phyloP scores from a whole-genome alignment of 352 stramenopile species.

The Phytophthora brassicae region DNA sequence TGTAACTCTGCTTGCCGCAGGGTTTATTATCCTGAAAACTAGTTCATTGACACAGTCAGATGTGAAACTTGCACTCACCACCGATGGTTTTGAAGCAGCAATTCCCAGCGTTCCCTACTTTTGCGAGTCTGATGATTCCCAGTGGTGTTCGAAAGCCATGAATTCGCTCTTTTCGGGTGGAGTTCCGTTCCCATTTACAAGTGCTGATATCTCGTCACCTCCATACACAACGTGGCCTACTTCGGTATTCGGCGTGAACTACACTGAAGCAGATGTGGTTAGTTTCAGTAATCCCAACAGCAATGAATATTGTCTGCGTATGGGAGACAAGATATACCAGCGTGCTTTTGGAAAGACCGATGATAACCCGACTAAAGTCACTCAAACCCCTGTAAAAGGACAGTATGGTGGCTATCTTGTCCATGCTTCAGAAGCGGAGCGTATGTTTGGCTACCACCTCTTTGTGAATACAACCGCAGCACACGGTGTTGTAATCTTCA shows the following conservation, averaged over 20 bases:
- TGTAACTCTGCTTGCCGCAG: conserved; percentile 47
- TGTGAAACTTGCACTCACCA: conserved; percentile 32
- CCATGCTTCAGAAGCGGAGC: conserved; percentile 26
- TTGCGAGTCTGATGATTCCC: conserved; percentile 43
- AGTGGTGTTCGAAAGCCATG: conserved; percentile 56
- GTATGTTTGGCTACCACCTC: conserved; percentile 57
- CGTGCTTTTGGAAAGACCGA: conserved; percentile 37
- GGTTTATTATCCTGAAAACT: conserved; percentile 43
- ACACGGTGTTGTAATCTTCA: conserved; percentile 51
- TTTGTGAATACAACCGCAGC: conserved; percentile 52
- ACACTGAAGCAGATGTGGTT: conserved; percentile 26
- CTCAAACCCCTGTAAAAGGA: conserved; percentile 4
- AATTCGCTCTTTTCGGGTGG: conserved; percentile 36
- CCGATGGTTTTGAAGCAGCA: conserved; percentile 28
- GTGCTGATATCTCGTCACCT: conserved; percentile 33
- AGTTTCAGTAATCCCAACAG: conserved; percentile 23
- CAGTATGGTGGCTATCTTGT: conserved; percentile 52
- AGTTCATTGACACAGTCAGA: conserved; percentile 34
- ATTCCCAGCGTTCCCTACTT: conserved; percentile 43
- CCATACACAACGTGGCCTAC: conserved; percentile 34
- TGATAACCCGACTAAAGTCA: conserved; percentile 74
- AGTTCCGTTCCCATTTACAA: conserved; percentile 27
- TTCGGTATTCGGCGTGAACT: conserved; percentile 40
- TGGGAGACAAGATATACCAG: conserved; percentile 46
- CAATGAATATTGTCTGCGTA: conserved; percentile 32